Percentiles rank a stretch among this genome's conserved stretches.
Conservation (phyloP, 768 basidiomycete genomes). For the Mycena capillaripes region DNA sequence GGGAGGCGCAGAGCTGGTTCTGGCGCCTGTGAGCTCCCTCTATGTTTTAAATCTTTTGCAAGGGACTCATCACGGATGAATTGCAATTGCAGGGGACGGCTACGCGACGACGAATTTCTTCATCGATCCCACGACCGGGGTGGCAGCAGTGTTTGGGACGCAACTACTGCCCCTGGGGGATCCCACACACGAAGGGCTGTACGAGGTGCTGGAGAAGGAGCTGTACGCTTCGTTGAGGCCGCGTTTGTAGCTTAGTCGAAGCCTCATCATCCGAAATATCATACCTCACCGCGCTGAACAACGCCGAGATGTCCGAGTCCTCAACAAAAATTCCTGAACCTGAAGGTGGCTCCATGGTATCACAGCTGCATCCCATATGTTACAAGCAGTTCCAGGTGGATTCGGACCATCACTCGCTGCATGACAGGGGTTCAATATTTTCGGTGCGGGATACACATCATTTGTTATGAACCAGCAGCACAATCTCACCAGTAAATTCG, state of each 20-base stretch:
- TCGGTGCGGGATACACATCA: no score
- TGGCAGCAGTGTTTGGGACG: slow-evolving; percentile 24
- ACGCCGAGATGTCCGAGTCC: not conserved
- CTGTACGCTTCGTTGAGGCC: not conserved
- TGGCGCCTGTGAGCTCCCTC: slow-evolving; percentile 26
- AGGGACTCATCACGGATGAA: not conserved
- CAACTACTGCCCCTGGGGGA: slow-evolving; percentile 12
- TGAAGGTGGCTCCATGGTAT: no score
- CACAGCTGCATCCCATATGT: no score
- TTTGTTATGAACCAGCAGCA: no score
- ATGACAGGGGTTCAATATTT: no score
- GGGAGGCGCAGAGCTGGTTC: not conserved
- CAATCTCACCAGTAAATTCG: no score
- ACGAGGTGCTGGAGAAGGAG: slow-evolving; percentile 13
- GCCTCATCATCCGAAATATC: not conserved
- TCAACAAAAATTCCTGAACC: no score
- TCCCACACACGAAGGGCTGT: not conserved
- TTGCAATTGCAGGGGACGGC: slow-evolving; percentile 15
- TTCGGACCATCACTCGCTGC: no score
- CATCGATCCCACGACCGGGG: slow-evolving; percentile 17
- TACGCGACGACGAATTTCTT: slow-evolving; percentile 27
- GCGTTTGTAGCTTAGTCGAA: not conserved
- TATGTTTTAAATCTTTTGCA: not conserved
- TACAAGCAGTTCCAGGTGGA: no score
- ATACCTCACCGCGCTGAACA: not conserved